Evolutionary conservation across 129 eudicot genomes (phyloP), one percentile per base, ranked within the genome.

Genomic region (Ambrosia trifida): DNA sequence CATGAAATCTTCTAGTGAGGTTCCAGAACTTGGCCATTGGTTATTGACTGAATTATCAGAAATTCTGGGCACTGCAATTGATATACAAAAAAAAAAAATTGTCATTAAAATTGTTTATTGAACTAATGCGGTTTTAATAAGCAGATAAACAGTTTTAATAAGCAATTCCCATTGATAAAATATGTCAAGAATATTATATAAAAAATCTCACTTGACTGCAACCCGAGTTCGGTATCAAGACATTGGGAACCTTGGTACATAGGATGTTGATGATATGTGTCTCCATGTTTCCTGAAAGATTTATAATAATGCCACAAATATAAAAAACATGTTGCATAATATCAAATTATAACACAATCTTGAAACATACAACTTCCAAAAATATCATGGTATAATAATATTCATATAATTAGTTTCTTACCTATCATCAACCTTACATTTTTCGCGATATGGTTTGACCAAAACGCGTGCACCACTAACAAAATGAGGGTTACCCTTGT

Each of bases 401-500:
- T 18, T 31, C 36, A 47, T 51, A 17, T 13, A 19, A 78, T 11
- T 18, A 44, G 30, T 6, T 76, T 17, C 72, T 19, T 64, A 89
- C 96, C 96, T 80, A 14, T 86, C 91, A 50, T 71, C 70, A n/a
- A 78, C 76, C 80, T 81, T 91, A 19, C 89, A 70, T 66, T 85
- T 89, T 74, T 88, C 98, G 46, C 96, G 77, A 58, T 92, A 92
- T 24, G 96, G 98, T 78, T 92, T 92, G 44, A 93, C 96, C 79
- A 86, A 88, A 64, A 93, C 98, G 74, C 96, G 95, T 4, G 90
- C 87, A 52, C 95, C 98, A 62, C 96, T 80, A 33, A 93, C 96
- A 68, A 63, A 93, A 85, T 93, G 98, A 45, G 91, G 96, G 72
- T 85, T 87, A 28, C 95, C 90, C 77, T 83, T 85, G 13, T 89